These are phyloP conservation scores for Umbelopsis sp. DNA, from an alignment of 371 early-diverging fungal species.

Conservation along the genomic window DNA sequence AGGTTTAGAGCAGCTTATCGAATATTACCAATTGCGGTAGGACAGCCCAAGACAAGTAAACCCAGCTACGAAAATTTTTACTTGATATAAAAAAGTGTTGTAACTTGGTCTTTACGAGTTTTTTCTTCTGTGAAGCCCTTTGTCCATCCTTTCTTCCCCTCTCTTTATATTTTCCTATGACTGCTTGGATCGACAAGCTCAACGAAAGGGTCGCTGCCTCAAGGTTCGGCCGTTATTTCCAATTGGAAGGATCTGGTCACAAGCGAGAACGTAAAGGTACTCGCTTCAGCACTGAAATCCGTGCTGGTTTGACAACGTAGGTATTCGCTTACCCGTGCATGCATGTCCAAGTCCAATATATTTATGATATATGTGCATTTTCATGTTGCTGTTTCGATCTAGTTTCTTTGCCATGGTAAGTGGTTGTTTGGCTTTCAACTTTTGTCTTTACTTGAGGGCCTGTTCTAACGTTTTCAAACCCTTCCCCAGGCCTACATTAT, in stretches of 20 bases:
- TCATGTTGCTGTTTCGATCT: neutral
- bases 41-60: neutral
- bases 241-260: constrained; percentile 65
- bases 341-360: neutral
- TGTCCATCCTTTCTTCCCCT: neutral
- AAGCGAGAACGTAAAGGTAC: constrained; percentile 58
- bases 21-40: neutral
- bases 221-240: constrained; percentile 60
- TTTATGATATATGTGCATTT: neutral
- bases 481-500: constrained; percentile 57
- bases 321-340: constrained; percentile 37
- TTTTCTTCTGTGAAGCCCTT: neutral
- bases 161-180: neutral
- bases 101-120: neutral
- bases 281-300: constrained; percentile 65
- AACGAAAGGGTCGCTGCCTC: constrained; percentile 60
- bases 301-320: constrained; percentile 73
- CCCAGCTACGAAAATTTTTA: constrained; percentile 7
- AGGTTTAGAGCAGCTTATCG: neutral
- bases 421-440: too few species aligned
- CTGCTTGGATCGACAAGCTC: constrained; percentile 39
- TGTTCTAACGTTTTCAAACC: neutral
- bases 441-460: too few species aligned
- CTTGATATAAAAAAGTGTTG: neutral
- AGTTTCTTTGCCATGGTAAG: constrained; percentile 17